A percentile compares a stretch with the other conserved stretches of the same genome.
phyloP scores from a whole-genome alignment of 2,329 filamentous ascomycete genomes.

The Cladosporium colombiae region DNA sequence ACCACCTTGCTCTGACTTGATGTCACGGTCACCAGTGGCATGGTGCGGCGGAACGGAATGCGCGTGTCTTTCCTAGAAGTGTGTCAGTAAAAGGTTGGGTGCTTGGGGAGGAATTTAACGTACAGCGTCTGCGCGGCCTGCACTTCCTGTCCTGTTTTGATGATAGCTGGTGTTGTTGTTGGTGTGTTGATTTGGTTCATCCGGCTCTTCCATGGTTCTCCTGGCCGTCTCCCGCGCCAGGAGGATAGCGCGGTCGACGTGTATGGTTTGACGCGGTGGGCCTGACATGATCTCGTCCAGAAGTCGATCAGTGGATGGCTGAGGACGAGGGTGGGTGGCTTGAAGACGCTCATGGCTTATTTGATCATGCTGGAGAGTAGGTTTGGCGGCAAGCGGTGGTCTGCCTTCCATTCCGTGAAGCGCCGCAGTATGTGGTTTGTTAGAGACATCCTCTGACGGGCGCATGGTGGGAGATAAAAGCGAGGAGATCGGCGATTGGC shows the following conservation, averaged over 20 bases:
- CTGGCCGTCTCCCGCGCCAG: not conserved
- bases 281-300: not conserved
- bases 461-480: not conserved
- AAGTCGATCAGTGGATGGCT: not conserved
- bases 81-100: not conserved
- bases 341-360: not conserved
- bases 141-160: not conserved
- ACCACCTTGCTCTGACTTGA: constrained; percentile 4
- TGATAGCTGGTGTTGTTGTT: not conserved
- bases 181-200: not conserved
- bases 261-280: not conserved
- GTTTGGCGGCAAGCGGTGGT: constrained; percentile 9
- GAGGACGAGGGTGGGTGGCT: not conserved
- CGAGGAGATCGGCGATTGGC: not conserved
- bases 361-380: not conserved
- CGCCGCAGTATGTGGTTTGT: not conserved
- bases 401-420: not conserved
- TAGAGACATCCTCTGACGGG: not conserved
- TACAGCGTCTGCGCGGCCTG: not conserved
- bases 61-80: not conserved
- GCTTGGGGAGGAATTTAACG: not conserved
- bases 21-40: not conserved
- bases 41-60: not conserved
- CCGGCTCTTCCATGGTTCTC: not conserved
- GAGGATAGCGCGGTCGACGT: not conserved